Percentiles rank a stretch among this genome's conserved stretches.
Conservation (phyloP, 805 yeast species). For the Pichia sporocuriosa region DNA sequence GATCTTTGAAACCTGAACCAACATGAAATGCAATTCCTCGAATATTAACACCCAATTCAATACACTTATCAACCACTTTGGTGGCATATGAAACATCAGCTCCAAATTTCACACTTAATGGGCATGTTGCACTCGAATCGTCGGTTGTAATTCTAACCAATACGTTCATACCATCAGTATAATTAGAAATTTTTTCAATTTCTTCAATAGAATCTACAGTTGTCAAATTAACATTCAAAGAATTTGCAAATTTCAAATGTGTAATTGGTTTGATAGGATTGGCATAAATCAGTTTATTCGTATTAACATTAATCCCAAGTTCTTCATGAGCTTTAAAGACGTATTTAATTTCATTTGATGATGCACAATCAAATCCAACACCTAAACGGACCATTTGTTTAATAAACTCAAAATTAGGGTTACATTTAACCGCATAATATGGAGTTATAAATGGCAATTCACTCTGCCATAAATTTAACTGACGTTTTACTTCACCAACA, state of each 20-base stretch:
- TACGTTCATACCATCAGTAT: constrained; percentile 43
- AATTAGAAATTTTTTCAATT: constrained; percentile 59
- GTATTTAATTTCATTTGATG: constrained; percentile 70
- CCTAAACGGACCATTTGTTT: constrained; percentile 53
- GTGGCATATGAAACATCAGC: constrained; percentile 53
- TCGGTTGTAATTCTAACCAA: constrained; percentile 83
- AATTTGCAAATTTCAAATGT: constrained; percentile 65
- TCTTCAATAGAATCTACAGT: constrained; percentile 90
- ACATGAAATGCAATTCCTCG: constrained; percentile 92
- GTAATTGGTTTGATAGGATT: constrained; percentile 92
- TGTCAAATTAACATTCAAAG: constrained; percentile 53
- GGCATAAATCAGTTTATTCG: constrained; percentile 76
- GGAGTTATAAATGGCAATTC: constrained; percentile 73
- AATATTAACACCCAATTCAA: constrained; percentile 53
- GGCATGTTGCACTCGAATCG: constrained; percentile 81
- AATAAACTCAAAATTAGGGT: constrained; percentile 61
- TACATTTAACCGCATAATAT: constrained; percentile 94
- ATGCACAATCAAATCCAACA: constrained; percentile 88
- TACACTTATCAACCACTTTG: constrained; percentile 53
- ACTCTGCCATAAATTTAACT: constrained; percentile 55
- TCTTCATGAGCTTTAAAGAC: constrained; percentile 34
- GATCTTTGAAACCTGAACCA: constrained; percentile 87
- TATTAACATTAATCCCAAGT: constrained; percentile 39
- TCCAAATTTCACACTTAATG: constrained; percentile 84
- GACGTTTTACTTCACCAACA: constrained; percentile 59